Conservation (phyloP, 345 rosid genomes). For the Gossypium longicalyx region DNA sequence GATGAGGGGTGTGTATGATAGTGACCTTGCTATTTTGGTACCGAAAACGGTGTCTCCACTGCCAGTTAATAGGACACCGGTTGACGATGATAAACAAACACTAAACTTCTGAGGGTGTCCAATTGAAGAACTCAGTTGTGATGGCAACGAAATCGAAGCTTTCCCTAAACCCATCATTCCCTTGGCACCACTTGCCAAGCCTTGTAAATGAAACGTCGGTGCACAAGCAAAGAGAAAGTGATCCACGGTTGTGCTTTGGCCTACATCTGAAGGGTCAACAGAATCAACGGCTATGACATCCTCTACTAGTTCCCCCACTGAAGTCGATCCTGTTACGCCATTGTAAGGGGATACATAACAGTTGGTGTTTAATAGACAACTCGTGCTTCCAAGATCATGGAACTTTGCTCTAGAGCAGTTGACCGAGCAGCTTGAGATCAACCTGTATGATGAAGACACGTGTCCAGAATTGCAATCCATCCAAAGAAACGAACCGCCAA, state of each 20-base stretch:
- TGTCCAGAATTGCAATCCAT: constrained; percentile 33
- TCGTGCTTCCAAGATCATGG: not conserved
- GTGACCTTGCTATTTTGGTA: constrained; percentile 34
- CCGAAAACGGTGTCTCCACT: constrained; percentile 34
- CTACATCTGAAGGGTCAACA: constrained; percentile 14
- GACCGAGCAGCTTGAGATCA: constrained; percentile 47
- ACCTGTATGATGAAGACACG: constrained; percentile 15
- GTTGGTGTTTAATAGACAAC: constrained; percentile 5
- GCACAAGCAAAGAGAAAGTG: constrained; percentile 43
- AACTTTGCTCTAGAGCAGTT: constrained; percentile 40
- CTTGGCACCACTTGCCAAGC: constrained; percentile 43
- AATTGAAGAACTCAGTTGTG: constrained; percentile 43
- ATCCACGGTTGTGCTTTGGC: constrained; percentile 19
- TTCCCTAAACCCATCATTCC: constrained; percentile 69
- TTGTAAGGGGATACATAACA: constrained; percentile 44
- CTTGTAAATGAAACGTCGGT: constrained; percentile 34
- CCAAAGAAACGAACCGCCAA: constrained; percentile 52
- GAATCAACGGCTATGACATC: constrained; percentile 40
- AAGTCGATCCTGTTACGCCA: constrained; percentile 25
- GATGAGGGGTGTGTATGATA: constrained; percentile 51
- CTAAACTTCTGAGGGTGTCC: constrained; percentile 37
- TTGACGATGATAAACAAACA: constrained; percentile 43
- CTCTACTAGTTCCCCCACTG: constrained; percentile 43
- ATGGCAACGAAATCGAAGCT: constrained; percentile 45
- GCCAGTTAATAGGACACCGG: constrained; percentile 43